Evolutionary conservation across 257 asterid species (phyloP).

Genomic region (Cinchona pubescens): DNA sequence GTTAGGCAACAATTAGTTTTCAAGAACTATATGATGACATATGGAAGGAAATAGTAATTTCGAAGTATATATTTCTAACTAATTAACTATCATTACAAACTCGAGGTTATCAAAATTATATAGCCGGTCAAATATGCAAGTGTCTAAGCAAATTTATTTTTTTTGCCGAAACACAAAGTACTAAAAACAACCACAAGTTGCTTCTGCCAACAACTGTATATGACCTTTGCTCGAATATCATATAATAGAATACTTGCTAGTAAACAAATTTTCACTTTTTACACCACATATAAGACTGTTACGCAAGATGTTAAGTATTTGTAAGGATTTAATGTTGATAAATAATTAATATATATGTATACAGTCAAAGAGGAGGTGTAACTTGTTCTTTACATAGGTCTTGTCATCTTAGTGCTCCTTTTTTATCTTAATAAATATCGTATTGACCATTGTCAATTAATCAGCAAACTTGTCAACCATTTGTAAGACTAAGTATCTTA

Average conservation of each 20-base stretch:
- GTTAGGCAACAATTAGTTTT: constrained; percentile 1
- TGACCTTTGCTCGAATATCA: not conserved
- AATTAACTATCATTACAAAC: not conserved
- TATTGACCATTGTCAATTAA: not conserved
- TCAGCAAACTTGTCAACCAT: not conserved
- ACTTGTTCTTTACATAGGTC: no score
- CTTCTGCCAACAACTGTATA: not conserved
- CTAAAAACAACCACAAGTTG: not conserved
- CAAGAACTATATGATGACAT: constrained; percentile 3
- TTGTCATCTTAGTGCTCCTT: not conserved
- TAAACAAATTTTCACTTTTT: constrained; percentile 5
- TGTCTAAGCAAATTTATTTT: not conserved
- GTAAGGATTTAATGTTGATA: no score
- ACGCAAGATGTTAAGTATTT: not conserved
- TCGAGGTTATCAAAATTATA: not conserved
- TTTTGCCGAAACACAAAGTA: not conserved
- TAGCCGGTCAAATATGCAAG: not conserved
- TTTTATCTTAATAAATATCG: not conserved
- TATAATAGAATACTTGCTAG: not conserved
- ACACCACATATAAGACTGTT: not conserved
- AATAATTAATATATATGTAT: no score
- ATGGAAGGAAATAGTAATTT: constrained; percentile 7
- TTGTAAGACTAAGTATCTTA: not conserved
- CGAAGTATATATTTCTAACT: not conserved
- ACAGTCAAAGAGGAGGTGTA: no score